A percentile compares a stretch with the other conserved stretches of the same genome.
These are phyloP conservation scores for Cryptosporidium ubiquitum DNA, from an alignment of 169 alveolate genomes.

Conservation along the genomic window DNA sequence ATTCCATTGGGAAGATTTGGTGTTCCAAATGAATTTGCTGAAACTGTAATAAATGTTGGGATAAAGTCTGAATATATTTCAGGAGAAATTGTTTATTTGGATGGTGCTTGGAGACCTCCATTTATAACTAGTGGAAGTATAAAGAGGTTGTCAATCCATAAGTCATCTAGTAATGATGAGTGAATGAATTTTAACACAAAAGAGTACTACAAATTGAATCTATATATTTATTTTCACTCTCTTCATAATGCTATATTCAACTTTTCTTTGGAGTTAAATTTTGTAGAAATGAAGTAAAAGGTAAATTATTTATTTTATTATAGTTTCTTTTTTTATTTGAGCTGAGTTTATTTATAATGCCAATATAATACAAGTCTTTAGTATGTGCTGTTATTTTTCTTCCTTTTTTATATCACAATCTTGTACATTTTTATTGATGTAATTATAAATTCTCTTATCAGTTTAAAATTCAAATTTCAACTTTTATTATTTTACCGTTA, in stretches of 20 bases:
- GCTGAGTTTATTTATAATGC: background rate
- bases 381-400: background rate
- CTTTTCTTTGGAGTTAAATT: background rate
- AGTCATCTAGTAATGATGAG: constrained; percentile 33
- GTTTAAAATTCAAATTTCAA: no score
- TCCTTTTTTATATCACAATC: background rate
- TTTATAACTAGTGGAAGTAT: constrained; percentile 2
- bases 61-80: constrained; percentile 78
- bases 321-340: background rate
- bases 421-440: background rate
- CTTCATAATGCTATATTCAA: no score
- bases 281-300: background rate
- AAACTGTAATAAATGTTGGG: constrained; percentile 76
- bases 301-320: no score
- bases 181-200: background rate
- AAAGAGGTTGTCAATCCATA: constrained; percentile 33
- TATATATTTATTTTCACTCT: background rate
- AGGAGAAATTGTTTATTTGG: constrained; percentile 82
- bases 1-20: constrained; percentile 85
- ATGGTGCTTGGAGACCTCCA: constrained; percentile 84
- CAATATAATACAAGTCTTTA: background rate
- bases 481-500: background rate
- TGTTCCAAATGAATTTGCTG: constrained; percentile 83
- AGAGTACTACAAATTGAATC: background rate
- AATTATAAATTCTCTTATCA: background rate